Evolutionary conservation across 106 monocot species (phyloP).

Genomic region (Platanthera zijinensis): DNA sequence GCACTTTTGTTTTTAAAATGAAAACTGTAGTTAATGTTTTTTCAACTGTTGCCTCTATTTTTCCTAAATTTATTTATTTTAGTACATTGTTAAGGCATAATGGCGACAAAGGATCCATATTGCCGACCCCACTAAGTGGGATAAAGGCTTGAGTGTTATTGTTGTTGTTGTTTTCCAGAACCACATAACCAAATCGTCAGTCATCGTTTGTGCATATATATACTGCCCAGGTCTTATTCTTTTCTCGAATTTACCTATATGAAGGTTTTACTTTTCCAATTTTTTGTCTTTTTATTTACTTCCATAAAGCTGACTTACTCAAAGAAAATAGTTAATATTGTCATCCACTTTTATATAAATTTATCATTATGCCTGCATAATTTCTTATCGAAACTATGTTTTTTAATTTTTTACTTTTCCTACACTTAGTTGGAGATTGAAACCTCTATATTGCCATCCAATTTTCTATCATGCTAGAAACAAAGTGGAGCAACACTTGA

Average conservation of each 20-base stretch:
- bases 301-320: not conserved
- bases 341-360: not conserved
- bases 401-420: not conserved
- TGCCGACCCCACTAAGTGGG: no score
- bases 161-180: not conserved
- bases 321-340: not conserved
- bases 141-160: no score
- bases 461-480: not conserved
- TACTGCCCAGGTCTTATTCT: not conserved
- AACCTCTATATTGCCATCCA: not conserved
- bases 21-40: not conserved
- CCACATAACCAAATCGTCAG: not conserved
- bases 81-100: not conserved
- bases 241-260: not conserved
- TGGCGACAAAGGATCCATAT: not conserved
- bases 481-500: not conserved
- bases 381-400: not conserved
- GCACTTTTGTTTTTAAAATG: not conserved
- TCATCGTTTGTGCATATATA: not conserved
- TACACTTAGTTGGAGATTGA: constrained; percentile 2
- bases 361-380: not conserved
- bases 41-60: not conserved
- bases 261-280: not conserved
- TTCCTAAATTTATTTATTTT: not conserved
- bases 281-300: not conserved